Conservation (phyloP, 176 grass and related monocot species). For the Zizania latifolia region DNA sequence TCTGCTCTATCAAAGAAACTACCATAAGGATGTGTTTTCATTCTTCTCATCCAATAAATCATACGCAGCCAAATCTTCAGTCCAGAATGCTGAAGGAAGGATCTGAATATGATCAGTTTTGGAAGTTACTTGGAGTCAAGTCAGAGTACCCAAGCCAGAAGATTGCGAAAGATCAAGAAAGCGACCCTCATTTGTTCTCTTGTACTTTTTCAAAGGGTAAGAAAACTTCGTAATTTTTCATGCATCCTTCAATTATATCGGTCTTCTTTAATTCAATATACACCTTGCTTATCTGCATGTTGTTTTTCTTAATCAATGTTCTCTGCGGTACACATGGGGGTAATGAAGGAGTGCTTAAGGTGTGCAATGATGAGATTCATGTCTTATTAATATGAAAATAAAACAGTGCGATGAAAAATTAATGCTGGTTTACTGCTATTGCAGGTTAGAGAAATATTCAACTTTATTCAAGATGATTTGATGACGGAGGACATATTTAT, state of each 20-base stretch:
- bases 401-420: not conserved
- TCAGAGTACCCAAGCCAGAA: slow-evolving; percentile 89
- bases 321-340: slow-evolving; percentile 23
- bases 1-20: slow-evolving; percentile 12
- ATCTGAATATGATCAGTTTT: slow-evolving; percentile 92
- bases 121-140: slow-evolving; percentile 85
- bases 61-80: slow-evolving; percentile 84
- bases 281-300: slow-evolving; percentile 25
- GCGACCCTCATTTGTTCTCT: slow-evolving; percentile 79
- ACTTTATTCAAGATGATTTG: slow-evolving; percentile 94
- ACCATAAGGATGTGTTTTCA: not conserved
- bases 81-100: slow-evolving; percentile 93
- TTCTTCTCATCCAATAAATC: slow-evolving; percentile 17
- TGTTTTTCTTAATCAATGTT: slow-evolving; percentile 33
- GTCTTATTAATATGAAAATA: slow-evolving; percentile 2
- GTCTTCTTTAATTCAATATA: slow-evolving; percentile 27
- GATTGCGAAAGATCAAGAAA: slow-evolving; percentile 74
- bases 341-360: slow-evolving; percentile 84
- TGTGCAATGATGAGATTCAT: slow-evolving; percentile 32
- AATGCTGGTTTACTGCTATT: slow-evolving; percentile 33
- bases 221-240: slow-evolving; percentile 5
- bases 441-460: slow-evolving; percentile 95
- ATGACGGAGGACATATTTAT: slow-evolving; percentile 97
- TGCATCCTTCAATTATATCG: not conserved
- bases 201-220: slow-evolving; percentile 88